Conservation (phyloP, 768 basidiomycete genomes). For the Cystofilobasidium capitatum region DNA sequence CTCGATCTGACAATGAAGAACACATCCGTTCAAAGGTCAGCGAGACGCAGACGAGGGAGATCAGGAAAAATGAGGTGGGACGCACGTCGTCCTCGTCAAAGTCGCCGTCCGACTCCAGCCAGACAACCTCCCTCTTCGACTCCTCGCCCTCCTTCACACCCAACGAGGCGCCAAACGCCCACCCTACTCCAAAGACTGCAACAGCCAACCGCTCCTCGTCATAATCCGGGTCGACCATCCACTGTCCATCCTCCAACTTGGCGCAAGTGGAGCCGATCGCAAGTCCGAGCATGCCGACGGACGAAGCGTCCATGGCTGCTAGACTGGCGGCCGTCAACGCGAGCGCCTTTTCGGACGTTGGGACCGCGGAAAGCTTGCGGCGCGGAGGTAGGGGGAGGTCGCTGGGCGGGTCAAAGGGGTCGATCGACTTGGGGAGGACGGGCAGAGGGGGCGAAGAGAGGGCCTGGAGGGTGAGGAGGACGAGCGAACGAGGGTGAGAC, state of each 20-base stretch:
- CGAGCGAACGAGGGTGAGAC: slow-evolving; percentile 59
- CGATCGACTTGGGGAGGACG: slow-evolving; percentile 11
- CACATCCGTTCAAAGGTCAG: neutral
- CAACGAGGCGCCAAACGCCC: slow-evolving; percentile 13
- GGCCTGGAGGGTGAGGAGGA: slow-evolving; percentile 68
- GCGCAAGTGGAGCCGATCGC: slow-evolving; percentile 18
- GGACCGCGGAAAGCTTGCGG: slow-evolving; percentile 2
- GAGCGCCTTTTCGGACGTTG: slow-evolving; percentile 37
- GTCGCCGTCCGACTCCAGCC: slow-evolving; percentile 18
- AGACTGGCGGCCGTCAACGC: slow-evolving; percentile 49
- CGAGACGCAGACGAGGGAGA: no score
- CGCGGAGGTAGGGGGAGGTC: slow-evolving; percentile 24
- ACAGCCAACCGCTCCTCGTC: slow-evolving; percentile 17
- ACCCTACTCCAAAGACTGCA: slow-evolving; percentile 16
- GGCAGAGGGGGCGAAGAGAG: slow-evolving; percentile 40
- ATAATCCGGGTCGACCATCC: slow-evolving; percentile 21
- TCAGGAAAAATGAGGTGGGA: neutral
- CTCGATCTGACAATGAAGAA: slow-evolving; percentile 8
- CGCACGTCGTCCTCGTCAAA: slow-evolving; percentile 24
- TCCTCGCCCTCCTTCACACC: slow-evolving; percentile 4
- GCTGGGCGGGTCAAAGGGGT: neutral
- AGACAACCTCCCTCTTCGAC: slow-evolving; percentile 18
- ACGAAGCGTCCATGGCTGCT: slow-evolving; percentile 15
- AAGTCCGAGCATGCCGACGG: slow-evolving; percentile 18
- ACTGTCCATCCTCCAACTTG: neutral